Evolutionary conservation across 208 protist genomes (phyloP).

Genomic region (Trypanosoma congolense): DNA sequence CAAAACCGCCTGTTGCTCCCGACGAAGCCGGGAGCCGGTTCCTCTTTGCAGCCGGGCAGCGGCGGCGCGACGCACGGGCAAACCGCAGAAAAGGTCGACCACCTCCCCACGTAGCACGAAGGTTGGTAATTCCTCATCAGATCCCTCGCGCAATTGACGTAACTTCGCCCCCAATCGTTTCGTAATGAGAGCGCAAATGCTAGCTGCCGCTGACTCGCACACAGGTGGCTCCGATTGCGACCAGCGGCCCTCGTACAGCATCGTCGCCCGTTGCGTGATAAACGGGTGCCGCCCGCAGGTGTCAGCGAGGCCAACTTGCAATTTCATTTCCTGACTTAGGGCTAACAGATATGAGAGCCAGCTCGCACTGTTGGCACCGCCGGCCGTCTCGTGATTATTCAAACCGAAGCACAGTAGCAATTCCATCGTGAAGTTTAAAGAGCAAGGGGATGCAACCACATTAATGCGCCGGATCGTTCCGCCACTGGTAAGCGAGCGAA

Average conservation of each 20-base stretch:
- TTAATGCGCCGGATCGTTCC: conserved; percentile 1
- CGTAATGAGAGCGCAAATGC: too few species aligned
- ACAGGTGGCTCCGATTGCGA: neutral
- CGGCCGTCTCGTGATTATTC: too few species aligned
- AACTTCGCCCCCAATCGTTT: too few species aligned
- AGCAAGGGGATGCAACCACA: neutral
- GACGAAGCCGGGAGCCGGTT: conserved; percentile 5
- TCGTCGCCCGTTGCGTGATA: neutral
- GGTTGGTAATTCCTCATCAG: neutral
- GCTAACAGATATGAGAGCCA: conserved; percentile 13
- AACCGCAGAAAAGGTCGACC: conserved; percentile 30
- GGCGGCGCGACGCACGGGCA: conserved; percentile 30
- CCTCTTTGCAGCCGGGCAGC: neutral
- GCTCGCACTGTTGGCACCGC: neutral
- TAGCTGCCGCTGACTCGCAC: too few species aligned
- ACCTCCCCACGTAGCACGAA: conserved; percentile 25
- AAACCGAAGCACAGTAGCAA: too few species aligned
- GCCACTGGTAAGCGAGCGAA: conserved; percentile 6
- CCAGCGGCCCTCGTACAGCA: neutral
- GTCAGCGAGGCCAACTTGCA: conserved; percentile 3
- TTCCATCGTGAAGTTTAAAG: conserved; percentile 13
- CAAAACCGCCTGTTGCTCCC: conserved; percentile 2
- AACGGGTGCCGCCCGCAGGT: too few species aligned
- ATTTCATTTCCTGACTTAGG: conserved; percentile 7
- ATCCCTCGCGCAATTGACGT: too few species aligned